A percentile compares a stretch with the other conserved stretches of the same genome.
Evolutionary conservation across 768 basidiomycete genomes (phyloP).

Genomic region (Mrakia frigida): DNA sequence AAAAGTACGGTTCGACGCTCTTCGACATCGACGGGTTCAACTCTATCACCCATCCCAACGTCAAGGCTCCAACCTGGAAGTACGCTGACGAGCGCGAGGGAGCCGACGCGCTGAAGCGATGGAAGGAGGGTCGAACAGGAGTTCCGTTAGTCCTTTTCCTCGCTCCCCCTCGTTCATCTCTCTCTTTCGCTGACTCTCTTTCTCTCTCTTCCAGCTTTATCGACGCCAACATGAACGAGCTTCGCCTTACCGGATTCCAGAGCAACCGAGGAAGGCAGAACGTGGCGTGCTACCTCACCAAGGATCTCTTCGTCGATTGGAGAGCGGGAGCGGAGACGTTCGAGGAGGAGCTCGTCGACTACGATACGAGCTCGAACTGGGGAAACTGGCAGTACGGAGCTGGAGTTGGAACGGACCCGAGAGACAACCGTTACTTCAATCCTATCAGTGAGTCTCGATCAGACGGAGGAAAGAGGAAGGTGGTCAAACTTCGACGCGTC

Average conservation of each 20-base stretch:
- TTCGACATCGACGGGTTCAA: constrained; percentile 36
- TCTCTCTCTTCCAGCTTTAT: constrained; percentile 36
- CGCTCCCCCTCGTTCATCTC: not conserved
- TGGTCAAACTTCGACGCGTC: too few relatives aligned
- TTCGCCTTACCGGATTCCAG: constrained; percentile 46
- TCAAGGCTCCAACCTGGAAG: constrained; percentile 12
- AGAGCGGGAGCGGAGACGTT: constrained; percentile 51
- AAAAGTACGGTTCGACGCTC: constrained; percentile 42
- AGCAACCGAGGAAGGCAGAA: constrained; percentile 50
- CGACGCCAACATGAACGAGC: constrained; percentile 47
- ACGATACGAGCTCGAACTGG: constrained; percentile 38
- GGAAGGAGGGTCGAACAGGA: constrained; percentile 46
- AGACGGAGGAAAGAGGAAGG: too few relatives aligned
- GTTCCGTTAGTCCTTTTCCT: constrained; percentile 39
- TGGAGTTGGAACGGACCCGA: constrained; percentile 44
- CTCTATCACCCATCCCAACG: not conserved
- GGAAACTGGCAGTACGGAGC: constrained; percentile 43
- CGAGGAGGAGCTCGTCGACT: constrained; percentile 39
- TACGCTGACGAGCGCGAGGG: constrained; percentile 40
- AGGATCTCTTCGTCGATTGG: constrained; percentile 48
- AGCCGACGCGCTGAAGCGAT: constrained; percentile 36
- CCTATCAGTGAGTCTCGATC: constrained; percentile 39
- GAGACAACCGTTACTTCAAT: constrained; percentile 44
- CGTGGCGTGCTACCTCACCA: constrained; percentile 48
- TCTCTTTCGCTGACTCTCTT: not conserved